A percentile compares a stretch with the other conserved stretches of the same genome.
Conservation (phyloP, 495 filamentous ascomycete genomes). For the Penicillium ucsense region DNA sequence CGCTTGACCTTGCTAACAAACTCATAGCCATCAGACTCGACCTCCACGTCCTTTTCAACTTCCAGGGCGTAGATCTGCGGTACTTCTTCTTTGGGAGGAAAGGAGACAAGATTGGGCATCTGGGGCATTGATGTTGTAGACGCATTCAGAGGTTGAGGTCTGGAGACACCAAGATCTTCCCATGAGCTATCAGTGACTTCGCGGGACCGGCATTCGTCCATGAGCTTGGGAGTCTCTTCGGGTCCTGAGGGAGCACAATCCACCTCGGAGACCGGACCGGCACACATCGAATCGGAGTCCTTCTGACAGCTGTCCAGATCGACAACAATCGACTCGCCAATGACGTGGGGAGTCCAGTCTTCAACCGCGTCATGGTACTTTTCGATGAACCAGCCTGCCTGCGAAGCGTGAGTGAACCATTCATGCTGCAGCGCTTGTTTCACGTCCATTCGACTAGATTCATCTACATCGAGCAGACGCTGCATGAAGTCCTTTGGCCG, state of each 20-base stretch:
- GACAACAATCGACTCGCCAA: not conserved
- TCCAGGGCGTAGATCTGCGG: no score
- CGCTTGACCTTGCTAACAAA: slow-evolving; percentile 1
- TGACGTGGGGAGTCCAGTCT: slow-evolving; percentile 30
- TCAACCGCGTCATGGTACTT: slow-evolving; percentile 36
- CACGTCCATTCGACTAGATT: slow-evolving; percentile 41
- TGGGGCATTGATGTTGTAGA: no score
- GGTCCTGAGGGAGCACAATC: no score
- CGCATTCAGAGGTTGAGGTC: not conserved
- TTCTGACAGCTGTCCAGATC: not conserved
- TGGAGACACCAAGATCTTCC: not conserved
- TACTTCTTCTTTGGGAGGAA: no score
- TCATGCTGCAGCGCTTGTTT: slow-evolving; percentile 44
- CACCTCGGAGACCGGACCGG: no score
- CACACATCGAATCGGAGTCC: no score
- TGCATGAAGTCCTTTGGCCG: slow-evolving; percentile 45
- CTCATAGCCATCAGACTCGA: not conserved
- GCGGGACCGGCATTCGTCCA: not conserved
- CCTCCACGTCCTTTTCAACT: no score
- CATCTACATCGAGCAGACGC: slow-evolving; percentile 42
- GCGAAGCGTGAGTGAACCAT: slow-evolving; percentile 46
- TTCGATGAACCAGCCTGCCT: slow-evolving; percentile 31
- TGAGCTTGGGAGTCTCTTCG: no score
- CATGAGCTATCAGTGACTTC: slow-evolving; percentile 5
- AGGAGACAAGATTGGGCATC: no score